phyloP scores from a whole-genome alignment of 345 rosid genomes.

The Eucalyptus shirleyi region DNA sequence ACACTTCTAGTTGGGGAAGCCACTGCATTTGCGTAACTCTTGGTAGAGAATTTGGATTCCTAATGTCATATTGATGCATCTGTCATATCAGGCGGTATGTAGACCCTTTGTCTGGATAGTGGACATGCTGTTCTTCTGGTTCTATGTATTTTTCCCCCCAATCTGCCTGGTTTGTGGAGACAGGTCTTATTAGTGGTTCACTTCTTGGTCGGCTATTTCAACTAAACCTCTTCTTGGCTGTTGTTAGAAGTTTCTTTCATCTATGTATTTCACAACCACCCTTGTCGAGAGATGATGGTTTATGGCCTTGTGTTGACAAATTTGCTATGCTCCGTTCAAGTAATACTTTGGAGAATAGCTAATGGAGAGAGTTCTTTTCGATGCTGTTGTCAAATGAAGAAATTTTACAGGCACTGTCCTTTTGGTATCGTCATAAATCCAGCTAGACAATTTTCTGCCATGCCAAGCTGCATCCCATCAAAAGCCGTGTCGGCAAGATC shows the following conservation, averaged over 20 bases:
- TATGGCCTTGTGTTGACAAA: neutral
- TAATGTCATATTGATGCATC: neutral
- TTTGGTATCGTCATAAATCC: neutral
- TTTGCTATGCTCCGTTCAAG: neutral
- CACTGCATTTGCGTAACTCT: neutral
- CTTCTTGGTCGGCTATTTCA: neutral
- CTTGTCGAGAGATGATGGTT: neutral
- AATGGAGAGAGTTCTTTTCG: neutral
- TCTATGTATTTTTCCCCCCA: neutral
- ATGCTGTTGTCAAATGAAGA: neutral
- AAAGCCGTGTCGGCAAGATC: neutral
- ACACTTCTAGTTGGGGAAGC: slow-evolving; percentile 15
- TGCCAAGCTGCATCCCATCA: neutral
- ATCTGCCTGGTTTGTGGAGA: neutral
- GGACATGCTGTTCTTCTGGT: neutral
- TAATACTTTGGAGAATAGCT: neutral
- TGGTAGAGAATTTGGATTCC: neutral
- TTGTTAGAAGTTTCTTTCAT: neutral
- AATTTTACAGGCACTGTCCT: neutral
- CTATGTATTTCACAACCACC: neutral
- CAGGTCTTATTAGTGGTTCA: neutral
- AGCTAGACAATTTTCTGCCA: neutral
- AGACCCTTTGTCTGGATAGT: neutral
- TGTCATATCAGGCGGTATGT: neutral
- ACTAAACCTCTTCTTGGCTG: neutral